Base-by-base conservation (phyloP, 2,329 filamentous ascomycete species). In the Phialophora tarda region DNA sequence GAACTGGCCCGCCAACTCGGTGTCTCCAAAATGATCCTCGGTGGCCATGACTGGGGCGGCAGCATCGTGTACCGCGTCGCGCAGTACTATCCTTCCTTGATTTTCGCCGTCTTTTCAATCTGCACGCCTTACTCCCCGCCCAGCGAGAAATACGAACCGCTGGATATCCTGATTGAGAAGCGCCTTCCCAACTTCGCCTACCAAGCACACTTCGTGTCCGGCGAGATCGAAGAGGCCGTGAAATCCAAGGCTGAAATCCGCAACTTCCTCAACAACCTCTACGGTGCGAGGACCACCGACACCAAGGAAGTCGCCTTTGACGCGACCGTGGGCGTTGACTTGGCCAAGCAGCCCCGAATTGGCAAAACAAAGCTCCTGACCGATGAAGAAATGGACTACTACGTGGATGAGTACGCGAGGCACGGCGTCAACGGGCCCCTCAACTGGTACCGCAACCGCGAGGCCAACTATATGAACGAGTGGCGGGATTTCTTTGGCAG, bases 41-140 rank as follows among this genome's bases (percentile, higher is more conserved):
- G 93, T 57, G 94, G 93, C 7, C 94, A 97, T 80, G 94, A 98
- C 79, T 97, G 94, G 86, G 94, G 94, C 77, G 93, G 91, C 73
- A 83, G 84, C 2, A 82, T 93, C 30, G 89, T 90, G 62, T 96
- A 91, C 83, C 87, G 92, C 62, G 80, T 90, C 64, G 88, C 89
- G 14, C 84, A 90, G 69, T 92, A 88, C 84, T 83, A 93, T 73
- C 92, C 91, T 0, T 80, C 88, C 48, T 82, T 96, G 12, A 82
- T 97, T 70, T 85, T 84, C 47, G 89, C 88, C 73, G 82, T 97
- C 67, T 94, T 97, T 81, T 86, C 86, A 71, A 82, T 97, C 67
- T 95, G 91, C 80, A 93, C 92, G 30, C 91, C 93, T 0, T 96
- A 89, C 77, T 74, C 74, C 3, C 78, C 86, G 2, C 89, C 90